A percentile compares a stretch with the other conserved stretches of the same genome.
Conservation (phyloP, 1,139 yeast species). For the Protomyces lactucae-debilis region DNA sequence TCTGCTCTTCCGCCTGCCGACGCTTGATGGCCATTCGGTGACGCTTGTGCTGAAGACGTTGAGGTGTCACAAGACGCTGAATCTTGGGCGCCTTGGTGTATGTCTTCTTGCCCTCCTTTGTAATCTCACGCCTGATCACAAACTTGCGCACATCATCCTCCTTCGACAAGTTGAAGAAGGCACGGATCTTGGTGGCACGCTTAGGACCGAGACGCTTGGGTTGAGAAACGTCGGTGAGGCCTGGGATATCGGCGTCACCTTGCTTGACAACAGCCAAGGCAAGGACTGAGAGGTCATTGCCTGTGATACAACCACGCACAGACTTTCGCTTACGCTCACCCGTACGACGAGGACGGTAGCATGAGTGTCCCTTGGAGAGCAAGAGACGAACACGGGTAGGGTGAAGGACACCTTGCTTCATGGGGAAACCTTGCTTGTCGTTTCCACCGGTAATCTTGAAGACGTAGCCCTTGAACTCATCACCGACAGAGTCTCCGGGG, state of each 20-base stretch:
- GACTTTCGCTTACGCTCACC: constrained; percentile 99
- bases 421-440: constrained; percentile 99
- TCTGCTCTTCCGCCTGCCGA: constrained; percentile 96
- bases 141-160: constrained; percentile 93
- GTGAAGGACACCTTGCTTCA: constrained; percentile 95
- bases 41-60: constrained; percentile 99
- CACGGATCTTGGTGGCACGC: constrained; percentile 99
- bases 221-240: constrained; percentile 88
- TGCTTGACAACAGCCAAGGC: constrained; percentile 92
- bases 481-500: constrained; percentile 97
- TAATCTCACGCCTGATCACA: constrained; percentile 97
- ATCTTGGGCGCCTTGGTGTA: constrained; percentile 99
- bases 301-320: constrained; percentile 99
- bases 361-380: constrained; percentile 89
- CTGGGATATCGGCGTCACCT: constrained; percentile 94
- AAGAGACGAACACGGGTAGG: constrained; percentile 99
- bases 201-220: constrained; percentile 99
- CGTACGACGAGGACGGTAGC: constrained; percentile 99
- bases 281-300: constrained; percentile 92
- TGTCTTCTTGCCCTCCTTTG: constrained; percentile 64
- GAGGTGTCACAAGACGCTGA: constrained; percentile 99
- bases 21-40: constrained; percentile 89
- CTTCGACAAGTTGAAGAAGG: constrained; percentile 97
- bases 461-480: constrained; percentile 98
- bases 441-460: constrained; percentile 99